A percentile compares a stretch with the other conserved stretches of the same genome.
phyloP scores from a whole-genome alignment of 768 basidiomycete genomes.

The Trametes elegans region DNA sequence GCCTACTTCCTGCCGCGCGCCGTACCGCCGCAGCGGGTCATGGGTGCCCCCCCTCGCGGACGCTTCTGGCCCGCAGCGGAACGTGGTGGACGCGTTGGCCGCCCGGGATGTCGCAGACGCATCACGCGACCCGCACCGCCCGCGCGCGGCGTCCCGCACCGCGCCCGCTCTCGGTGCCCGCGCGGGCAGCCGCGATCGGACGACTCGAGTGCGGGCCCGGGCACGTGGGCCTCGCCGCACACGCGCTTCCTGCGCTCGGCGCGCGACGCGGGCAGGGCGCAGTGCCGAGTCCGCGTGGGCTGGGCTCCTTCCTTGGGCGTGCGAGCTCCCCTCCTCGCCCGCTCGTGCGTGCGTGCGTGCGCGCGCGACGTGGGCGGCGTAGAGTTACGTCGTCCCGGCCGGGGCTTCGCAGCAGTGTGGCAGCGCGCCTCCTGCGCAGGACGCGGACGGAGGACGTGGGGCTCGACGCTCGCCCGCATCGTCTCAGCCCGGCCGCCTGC shows the following conservation, averaged over 20 bases:
- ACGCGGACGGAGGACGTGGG: too few relatives aligned
- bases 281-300: neutral
- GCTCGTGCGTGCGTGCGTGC: neutral
- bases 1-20: neutral
- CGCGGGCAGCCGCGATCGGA: neutral
- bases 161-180: neutral
- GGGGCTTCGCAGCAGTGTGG: neutral
- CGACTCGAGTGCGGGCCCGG: neutral
- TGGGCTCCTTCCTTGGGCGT: too few relatives aligned
- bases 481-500: too few relatives aligned
- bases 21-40: neutral
- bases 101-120: neutral
- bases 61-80: slow-evolving; percentile 6
- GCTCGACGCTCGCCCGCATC: too few relatives aligned
- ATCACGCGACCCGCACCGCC: neutral
- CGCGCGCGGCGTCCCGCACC: slow-evolving; percentile 3
- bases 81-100: neutral
- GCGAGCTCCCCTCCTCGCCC: too few relatives aligned
- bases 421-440: too few relatives aligned
- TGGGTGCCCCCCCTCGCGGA: neutral
- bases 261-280: neutral
- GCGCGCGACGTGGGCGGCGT: neutral
- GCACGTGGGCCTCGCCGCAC: neutral
- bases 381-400: slow-evolving; percentile 2
- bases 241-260: neutral